phyloP scores from a whole-genome alignment of 2,329 filamentous ascomycete species.

The Alternaria arbusti region DNA sequence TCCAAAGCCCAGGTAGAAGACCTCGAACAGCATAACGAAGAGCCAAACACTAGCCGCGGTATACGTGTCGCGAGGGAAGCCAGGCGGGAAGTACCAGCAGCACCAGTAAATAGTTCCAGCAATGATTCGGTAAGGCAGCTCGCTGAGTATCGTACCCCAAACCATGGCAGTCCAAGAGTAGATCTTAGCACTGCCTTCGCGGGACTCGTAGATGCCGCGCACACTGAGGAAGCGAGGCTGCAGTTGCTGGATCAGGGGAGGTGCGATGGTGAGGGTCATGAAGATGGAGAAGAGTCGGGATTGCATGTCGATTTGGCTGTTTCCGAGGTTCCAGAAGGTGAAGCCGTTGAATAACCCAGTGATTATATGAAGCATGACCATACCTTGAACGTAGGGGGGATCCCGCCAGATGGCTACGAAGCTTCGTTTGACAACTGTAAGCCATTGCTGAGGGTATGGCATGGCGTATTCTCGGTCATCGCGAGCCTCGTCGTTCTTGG shows the following conservation, averaged over 20 bases:
- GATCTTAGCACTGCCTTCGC: constrained; percentile 79
- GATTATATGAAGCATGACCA: constrained; percentile 60
- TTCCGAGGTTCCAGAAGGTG: constrained; percentile 56
- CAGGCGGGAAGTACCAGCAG: constrained; percentile 60
- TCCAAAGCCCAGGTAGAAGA: constrained; percentile 70
- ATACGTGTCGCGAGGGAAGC: constrained; percentile 63
- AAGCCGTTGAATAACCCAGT: constrained; percentile 58
- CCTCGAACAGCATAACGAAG: constrained; percentile 69
- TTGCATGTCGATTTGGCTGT: constrained; percentile 52
- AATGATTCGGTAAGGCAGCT: constrained; percentile 73
- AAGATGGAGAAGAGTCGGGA: constrained; percentile 77
- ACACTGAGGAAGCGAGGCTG: constrained; percentile 74
- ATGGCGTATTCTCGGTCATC: constrained; percentile 56
- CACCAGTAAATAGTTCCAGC: constrained; percentile 69
- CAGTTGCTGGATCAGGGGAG: constrained; percentile 77
- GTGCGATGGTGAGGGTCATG: constrained; percentile 76
- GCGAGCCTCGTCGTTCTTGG: constrained; percentile 42
- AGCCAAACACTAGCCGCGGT: constrained; percentile 68
- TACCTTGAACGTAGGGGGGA: constrained; percentile 64
- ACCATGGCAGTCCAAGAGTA: constrained; percentile 78
- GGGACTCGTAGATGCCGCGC: constrained; percentile 70
- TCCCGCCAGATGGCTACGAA: constrained; percentile 70
- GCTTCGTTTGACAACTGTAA: constrained; percentile 54
- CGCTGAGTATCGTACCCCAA: constrained; percentile 68
- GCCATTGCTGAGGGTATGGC: constrained; percentile 50